These are phyloP conservation scores for Candida sonorensis DNA, from an alignment of 805 yeast genomes.

Conservation along the genomic window DNA sequence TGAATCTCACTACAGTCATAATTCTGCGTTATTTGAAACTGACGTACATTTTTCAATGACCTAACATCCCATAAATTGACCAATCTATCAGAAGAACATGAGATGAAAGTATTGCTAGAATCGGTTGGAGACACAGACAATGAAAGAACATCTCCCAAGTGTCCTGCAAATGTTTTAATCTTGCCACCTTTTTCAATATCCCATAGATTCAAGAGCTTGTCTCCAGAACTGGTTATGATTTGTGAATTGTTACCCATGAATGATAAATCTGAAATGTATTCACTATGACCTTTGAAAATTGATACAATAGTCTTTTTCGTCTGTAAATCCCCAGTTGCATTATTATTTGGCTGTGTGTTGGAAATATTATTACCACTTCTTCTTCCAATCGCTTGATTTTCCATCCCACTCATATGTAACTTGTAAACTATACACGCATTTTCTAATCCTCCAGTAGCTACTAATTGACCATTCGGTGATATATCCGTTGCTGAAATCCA, in stretches of 20 bases:
- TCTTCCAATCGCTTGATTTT: no score
- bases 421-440: conserved; percentile 70
- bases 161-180: conserved; percentile 52
- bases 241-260: conserved; percentile 47
- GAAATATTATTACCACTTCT: no score
- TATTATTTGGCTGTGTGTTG: no score
- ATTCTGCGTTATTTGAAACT: conserved; percentile 42
- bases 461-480: conserved; percentile 56
- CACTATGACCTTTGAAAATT: conserved; percentile 72
- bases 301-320: conserved; percentile 30
- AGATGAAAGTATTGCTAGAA: conserved; percentile 35
- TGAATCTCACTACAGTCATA: conserved; percentile 56
- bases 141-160: conserved; percentile 64
- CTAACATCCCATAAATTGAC: conserved; percentile 63
- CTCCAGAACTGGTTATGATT: conserved; percentile 73
- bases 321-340: no score
- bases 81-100: conserved; percentile 65
- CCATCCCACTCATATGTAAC: no score
- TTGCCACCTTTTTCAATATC: conserved; percentile 58
- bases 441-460: conserved; percentile 80
- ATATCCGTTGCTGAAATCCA: conserved; percentile 76
- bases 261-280: conserved; percentile 70
- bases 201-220: conserved; percentile 75
- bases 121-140: conserved; percentile 27
- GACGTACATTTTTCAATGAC: conserved; percentile 31